Evolutionary conservation across 768 basidiomycete species (phyloP), one percentile per base, ranked within the genome.

Genomic region (Auricularia sp.): DNA sequence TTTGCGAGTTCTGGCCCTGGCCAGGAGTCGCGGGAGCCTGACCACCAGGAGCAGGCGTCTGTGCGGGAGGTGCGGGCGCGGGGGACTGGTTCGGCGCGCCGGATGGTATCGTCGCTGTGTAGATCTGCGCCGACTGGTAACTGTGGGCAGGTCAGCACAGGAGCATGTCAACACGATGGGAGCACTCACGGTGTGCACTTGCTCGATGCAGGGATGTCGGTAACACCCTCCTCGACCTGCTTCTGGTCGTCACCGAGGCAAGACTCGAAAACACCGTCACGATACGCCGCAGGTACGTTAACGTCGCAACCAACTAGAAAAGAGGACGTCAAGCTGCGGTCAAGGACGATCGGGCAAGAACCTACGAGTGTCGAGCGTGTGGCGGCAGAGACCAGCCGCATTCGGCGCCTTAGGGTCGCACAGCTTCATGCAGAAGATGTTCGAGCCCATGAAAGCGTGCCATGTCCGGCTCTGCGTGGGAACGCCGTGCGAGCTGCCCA

Each of bases 261-360:
- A 7, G 79, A 75, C 65, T 84, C 83, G 75, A 89, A 92, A 0
- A 77, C 77, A 35, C 80, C 82, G 56, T 85, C 77, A 60, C 79
- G 72, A 42, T 87, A 87, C 36, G 76, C 74, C 72, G 81, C 84
- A 14, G 90, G 90, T 18, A 82, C 86, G 72, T 91, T 92, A 78
- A 85, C 91, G 2, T 67, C 70, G 68, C 87, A 87, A 8, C 91
- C 91, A 61, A 91, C 43, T 51, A 39, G 0, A 58, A 33, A 58
- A 14, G 7, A 2, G 18, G 33, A 2, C 61, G 35, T 21, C 11
- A 56, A 51, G 23, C 4, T n/a, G 47, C n/a, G 6, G 12, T 8
- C 33, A 43, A 10, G 1, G n/a, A 12, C 51, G 18, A 18, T 29
- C 42, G 36, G 21, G 34, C 14, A 29, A 53, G 21, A 33, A n/a